These are phyloP conservation scores for Scalesia atractyloides DNA, from an alignment of 129 eudicot genomes.

Conservation along the genomic window DNA sequence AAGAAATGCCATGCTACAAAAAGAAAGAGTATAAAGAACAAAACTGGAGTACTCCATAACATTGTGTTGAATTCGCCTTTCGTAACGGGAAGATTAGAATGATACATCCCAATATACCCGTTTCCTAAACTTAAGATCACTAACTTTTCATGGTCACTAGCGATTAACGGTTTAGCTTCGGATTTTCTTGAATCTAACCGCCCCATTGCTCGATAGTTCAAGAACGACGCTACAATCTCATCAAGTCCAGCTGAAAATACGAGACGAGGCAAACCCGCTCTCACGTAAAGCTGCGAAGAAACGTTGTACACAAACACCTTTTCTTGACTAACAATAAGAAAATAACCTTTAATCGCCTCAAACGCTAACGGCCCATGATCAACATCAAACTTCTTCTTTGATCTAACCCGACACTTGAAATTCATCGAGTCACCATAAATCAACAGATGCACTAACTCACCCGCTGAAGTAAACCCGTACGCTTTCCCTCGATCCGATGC, in stretches of 20 bases:
- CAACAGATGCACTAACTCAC: constrained; percentile 73
- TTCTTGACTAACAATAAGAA: constrained; percentile 61
- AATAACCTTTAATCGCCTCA: constrained; percentile 81
- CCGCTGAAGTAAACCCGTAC: constrained; percentile 80
- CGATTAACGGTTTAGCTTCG: constrained; percentile 58
- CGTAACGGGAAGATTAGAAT: constrained; percentile 74
- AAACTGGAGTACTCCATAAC: constrained; percentile 85
- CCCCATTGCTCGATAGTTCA: constrained; percentile 48
- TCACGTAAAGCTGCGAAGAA: constrained; percentile 72
- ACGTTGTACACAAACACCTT: constrained; percentile 75
- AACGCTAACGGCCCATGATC: constrained; percentile 66
- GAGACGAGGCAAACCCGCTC: constrained; percentile 74
- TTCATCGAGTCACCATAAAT: constrained; percentile 83
- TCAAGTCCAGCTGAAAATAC: constrained; percentile 79
- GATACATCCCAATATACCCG: constrained; percentile 86
- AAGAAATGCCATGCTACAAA: constrained; percentile 95
- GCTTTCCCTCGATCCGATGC: constrained; percentile 87
- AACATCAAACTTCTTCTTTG: constrained; percentile 78
- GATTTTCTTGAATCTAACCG: constrained; percentile 28
- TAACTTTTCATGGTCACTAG: constrained; percentile 76
- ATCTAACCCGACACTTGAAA: constrained; percentile 91
- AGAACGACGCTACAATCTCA: constrained; percentile 72
- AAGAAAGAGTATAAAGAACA: constrained; percentile 78
- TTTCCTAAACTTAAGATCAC: constrained; percentile 74
- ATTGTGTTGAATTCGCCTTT: constrained; percentile 70